Percentiles rank a stretch among this genome's conserved stretches.
Evolutionary conservation across 345 rosid genomes (phyloP).

Genomic region (Pistacia vera): DNA sequence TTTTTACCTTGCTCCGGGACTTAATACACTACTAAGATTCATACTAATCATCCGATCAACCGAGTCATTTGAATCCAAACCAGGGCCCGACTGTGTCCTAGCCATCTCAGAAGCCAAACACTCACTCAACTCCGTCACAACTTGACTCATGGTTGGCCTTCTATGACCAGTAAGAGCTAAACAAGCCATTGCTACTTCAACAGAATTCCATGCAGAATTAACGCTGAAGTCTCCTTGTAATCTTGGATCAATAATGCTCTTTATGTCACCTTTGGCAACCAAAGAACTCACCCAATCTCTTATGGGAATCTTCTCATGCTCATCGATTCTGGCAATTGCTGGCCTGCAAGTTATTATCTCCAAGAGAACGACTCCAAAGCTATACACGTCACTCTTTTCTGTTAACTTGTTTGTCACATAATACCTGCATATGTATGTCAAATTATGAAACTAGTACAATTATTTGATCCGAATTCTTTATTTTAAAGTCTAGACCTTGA

Average conservation of each 20-base stretch:
- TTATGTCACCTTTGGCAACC: slow-evolving; percentile 44
- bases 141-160: slow-evolving; percentile 36
- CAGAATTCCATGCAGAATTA: slow-evolving; percentile 44
- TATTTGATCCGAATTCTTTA: no score
- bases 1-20: slow-evolving; percentile 14
- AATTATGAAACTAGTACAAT: background rate
- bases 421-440: slow-evolving; percentile 21
- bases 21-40: slow-evolving; percentile 1
- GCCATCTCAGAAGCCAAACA: slow-evolving; percentile 25
- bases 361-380: slow-evolving; percentile 46
- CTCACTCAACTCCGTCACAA: slow-evolving; percentile 26
- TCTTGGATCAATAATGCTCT: slow-evolving; percentile 41
- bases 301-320: slow-evolving; percentile 24
- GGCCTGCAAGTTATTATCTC: slow-evolving; percentile 41
- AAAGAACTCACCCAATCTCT: slow-evolving; percentile 35
- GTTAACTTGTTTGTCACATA: slow-evolving; percentile 31
- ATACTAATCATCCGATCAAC: slow-evolving; percentile 1
- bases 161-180: slow-evolving; percentile 11
- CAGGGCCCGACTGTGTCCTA: background rate
- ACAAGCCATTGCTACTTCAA: slow-evolving; percentile 48
- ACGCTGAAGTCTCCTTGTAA: slow-evolving; percentile 34
- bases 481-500: background rate
- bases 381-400: slow-evolving; percentile 46
- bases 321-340: slow-evolving; percentile 12
- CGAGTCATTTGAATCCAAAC: slow-evolving; percentile 1